These are phyloP conservation scores for Dimocarpus longan DNA, from an alignment of 345 rosid species.

Conservation along the genomic window DNA sequence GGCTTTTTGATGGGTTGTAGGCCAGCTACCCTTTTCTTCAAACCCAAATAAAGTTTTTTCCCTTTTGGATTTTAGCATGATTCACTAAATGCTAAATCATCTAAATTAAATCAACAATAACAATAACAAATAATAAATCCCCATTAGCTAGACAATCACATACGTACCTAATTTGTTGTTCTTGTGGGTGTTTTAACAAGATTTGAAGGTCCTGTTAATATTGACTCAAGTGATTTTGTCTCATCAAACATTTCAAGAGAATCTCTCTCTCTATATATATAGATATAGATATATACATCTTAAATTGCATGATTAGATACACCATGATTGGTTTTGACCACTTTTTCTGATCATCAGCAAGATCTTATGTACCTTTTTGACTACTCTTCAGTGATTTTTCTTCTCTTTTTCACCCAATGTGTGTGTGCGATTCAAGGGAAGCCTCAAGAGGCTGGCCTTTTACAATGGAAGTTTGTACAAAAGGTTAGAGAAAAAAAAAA, in stretches of 20 bases:
- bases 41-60: constrained; percentile 9
- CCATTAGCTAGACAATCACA: constrained; percentile 25
- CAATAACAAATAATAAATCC: constrained; percentile 28
- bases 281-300: constrained; percentile 36
- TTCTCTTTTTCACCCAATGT: constrained; percentile 22
- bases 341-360: constrained; percentile 41
- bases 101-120: constrained; percentile 19
- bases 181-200: constrained; percentile 23
- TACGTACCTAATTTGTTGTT: background rate
- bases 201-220: constrained; percentile 20
- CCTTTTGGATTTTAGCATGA: constrained; percentile 47
- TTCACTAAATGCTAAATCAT: constrained; percentile 49
- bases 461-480: constrained; percentile 25
- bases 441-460: constrained; percentile 14
- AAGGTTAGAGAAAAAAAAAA: background rate
- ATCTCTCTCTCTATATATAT: constrained; percentile 20
- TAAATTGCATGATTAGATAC: constrained; percentile 39
- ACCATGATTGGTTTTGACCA: constrained; percentile 83
- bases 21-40: constrained; percentile 41
- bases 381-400: constrained; percentile 30
- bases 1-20: constrained; percentile 36
- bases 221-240: constrained; percentile 38
- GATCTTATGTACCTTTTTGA: constrained; percentile 37
- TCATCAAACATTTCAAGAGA: constrained; percentile 67
- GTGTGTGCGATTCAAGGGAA: constrained; percentile 30